Evolutionary conservation across 345 rosid species (phyloP).

Genomic region (Syzygium aqueum): DNA sequence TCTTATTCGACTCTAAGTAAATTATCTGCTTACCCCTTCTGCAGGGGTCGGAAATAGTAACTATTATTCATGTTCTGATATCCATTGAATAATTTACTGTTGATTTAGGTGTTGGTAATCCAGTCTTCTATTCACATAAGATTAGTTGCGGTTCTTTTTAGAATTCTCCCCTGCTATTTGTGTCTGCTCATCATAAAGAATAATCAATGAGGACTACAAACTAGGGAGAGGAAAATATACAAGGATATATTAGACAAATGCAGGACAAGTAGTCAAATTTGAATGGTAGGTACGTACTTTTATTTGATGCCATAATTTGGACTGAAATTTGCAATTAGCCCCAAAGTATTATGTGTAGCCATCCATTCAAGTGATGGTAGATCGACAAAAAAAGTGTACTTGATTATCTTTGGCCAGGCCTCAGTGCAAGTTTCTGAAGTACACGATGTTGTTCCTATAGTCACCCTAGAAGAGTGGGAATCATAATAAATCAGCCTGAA

Average conservation of each 20-base stretch:
- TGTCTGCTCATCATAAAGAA: not conserved
- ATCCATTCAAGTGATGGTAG: not conserved
- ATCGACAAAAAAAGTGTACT: not conserved
- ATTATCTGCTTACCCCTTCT: not conserved
- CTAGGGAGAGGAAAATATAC: not conserved
- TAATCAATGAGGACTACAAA: not conserved
- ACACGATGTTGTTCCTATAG: not conserved
- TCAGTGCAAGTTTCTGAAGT: not conserved
- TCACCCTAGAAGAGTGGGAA: not conserved
- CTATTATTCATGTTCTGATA: not conserved
- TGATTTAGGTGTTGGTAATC: not conserved
- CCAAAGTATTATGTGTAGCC: not conserved
- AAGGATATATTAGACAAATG: not conserved
- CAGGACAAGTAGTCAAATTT: not conserved
- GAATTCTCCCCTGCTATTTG: not conserved
- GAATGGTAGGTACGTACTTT: not conserved
- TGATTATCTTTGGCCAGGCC: not conserved
- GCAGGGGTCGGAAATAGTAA: not conserved
- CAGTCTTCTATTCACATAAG: not conserved
- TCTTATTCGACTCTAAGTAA: not conserved
- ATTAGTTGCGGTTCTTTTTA: not conserved
- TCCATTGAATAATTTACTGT: not conserved
- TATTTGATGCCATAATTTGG: not conserved
- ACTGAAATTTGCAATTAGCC: not conserved
- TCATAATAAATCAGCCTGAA: not conserved